Percentiles rank a stretch among this genome's conserved stretches.
Conservation (phyloP, 768 basidiomycete species). For the Collybia sp. region DNA sequence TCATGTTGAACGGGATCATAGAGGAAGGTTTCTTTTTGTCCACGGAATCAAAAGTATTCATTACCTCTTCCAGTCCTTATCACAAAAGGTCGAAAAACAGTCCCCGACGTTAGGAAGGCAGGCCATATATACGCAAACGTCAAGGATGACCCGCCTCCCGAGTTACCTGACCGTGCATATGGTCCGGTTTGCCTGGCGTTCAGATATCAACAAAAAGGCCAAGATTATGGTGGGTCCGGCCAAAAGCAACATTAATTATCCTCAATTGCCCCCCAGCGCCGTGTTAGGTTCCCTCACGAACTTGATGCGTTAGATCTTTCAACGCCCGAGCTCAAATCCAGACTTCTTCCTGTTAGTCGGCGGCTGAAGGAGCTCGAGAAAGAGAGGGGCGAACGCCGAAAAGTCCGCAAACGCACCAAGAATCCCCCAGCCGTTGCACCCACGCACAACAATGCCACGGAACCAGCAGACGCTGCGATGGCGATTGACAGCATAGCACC, state of each 20-base stretch:
- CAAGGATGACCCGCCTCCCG: constrained; percentile 81
- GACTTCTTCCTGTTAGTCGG: constrained; percentile 65
- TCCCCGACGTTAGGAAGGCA: constrained; percentile 77
- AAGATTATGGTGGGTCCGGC: constrained; percentile 81
- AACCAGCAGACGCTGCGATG: constrained; percentile 45
- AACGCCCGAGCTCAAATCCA: constrained; percentile 73
- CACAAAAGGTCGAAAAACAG: constrained; percentile 81
- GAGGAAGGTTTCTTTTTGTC: constrained; percentile 42
- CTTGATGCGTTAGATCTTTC: constrained; percentile 82
- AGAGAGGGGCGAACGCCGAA: constrained; percentile 78
- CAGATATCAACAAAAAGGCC: constrained; percentile 87
- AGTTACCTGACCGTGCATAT: constrained; percentile 86
- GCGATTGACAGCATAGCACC: constrained; percentile 21
- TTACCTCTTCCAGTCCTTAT: constrained; percentile 55
- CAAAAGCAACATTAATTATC: neutral
- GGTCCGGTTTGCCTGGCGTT: constrained; percentile 94
- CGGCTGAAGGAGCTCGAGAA: constrained; percentile 78
- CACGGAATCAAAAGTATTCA: constrained; percentile 1
- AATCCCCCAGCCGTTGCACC: constrained; percentile 18
- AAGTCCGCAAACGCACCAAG: constrained; percentile 76
- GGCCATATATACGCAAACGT: constrained; percentile 76
- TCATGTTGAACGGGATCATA: constrained; percentile 80
- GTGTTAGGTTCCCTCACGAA: constrained; percentile 90
- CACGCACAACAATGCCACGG: constrained; percentile 17
- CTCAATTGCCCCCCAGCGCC: constrained; percentile 42